Evolutionary conservation across 2,329 filamentous ascomycete species (phyloP).

Genomic region (Ceratocystis cubensis): DNA sequence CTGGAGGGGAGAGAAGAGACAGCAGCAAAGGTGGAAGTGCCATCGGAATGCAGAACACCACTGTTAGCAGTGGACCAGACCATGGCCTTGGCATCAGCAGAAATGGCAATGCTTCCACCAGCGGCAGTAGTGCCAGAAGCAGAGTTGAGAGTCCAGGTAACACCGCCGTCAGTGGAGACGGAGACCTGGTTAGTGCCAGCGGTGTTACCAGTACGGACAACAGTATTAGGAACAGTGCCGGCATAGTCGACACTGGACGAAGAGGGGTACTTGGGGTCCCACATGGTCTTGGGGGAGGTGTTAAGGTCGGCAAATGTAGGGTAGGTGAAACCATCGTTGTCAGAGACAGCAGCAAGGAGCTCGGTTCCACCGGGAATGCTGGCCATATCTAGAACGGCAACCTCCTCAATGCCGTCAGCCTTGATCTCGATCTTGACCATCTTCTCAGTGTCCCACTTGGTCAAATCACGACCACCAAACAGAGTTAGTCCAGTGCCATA

Average conservation of each 20-base stretch:
- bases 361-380: conserved; percentile 39
- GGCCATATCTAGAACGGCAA: conserved; percentile 37
- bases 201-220: conserved; percentile 40
- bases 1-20: conserved; percentile 11
- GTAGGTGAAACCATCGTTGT: conserved; percentile 42
- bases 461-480: conserved; percentile 42
- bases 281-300: conserved; percentile 34
- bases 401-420: conserved; percentile 44
- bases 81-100: conserved; percentile 31
- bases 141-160: conserved; percentile 9
- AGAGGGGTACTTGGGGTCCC: conserved; percentile 37
- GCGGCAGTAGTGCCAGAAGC: conserved; percentile 13
- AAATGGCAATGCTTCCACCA: conserved; percentile 13
- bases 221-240: conserved; percentile 34
- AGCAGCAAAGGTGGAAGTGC: conserved; percentile 7
- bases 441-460: conserved; percentile 38
- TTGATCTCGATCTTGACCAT: conserved; percentile 40
- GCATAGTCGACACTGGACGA: conserved; percentile 38
- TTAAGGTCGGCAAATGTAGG: conserved; percentile 29
- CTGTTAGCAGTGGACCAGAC: conserved; percentile 15
- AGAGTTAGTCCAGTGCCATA: conserved; percentile 48
- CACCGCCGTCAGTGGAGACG: conserved; percentile 14
- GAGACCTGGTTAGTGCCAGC: conserved; percentile 30
- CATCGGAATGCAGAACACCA: conserved; percentile 13
- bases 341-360: conserved; percentile 39